A percentile compares a stretch with the other conserved stretches of the same genome.
Evolutionary conservation across 2,329 filamentous ascomycete species (phyloP).

Genomic region (Stachybotrys elegans): DNA sequence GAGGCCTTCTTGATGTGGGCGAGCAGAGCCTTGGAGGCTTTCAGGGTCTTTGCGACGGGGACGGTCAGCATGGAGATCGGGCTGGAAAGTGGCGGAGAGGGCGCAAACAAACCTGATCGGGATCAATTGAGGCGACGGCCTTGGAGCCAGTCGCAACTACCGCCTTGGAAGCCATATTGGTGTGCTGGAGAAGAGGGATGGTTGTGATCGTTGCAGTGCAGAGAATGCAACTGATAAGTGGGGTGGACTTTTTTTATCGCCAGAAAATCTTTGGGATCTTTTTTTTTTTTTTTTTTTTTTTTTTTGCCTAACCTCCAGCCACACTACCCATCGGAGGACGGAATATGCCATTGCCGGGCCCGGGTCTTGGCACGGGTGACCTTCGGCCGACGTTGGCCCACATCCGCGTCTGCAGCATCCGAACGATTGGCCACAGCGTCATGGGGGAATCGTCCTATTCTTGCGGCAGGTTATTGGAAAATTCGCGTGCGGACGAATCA

Average conservation of each 20-base stretch:
- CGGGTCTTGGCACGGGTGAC: background rate
- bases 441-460: too few relatives aligned
- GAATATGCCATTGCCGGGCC: background rate
- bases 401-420: too few relatives aligned
- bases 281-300: background rate
- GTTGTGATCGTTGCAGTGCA: background rate
- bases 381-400: background rate
- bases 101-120: constrained; percentile 31
- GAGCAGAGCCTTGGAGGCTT: constrained; percentile 59
- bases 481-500: too few relatives aligned
- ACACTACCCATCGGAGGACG: background rate
- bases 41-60: constrained; percentile 43
- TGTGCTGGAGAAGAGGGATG: constrained; percentile 2
- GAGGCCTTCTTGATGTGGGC: constrained; percentile 55
- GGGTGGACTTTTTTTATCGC: background rate
- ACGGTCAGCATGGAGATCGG: constrained; percentile 7
- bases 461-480: too few relatives aligned
- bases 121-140: constrained; percentile 29
- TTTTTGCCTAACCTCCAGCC: background rate
- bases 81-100: background rate
- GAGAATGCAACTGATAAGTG: background rate
- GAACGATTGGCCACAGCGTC: too few relatives aligned
- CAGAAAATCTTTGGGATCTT: background rate
- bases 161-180: constrained; percentile 38
- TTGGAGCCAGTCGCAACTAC: constrained; percentile 26